phyloP scores from a whole-genome alignment of 139 green algal genomes.

The Picochlorum costavermella region DNA sequence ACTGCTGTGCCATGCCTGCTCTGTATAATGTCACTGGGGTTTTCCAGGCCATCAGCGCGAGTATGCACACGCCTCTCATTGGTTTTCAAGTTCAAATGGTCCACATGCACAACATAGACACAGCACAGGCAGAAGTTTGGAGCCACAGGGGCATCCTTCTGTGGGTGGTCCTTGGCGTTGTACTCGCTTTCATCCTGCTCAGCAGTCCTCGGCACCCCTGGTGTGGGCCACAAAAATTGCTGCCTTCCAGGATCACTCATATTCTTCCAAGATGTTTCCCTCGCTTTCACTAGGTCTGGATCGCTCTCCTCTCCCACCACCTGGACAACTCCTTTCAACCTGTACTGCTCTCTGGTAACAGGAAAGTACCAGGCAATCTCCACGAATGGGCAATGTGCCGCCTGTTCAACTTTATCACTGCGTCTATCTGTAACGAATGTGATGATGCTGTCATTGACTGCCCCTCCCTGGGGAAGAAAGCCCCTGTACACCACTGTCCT shows the following conservation, averaged over 20 bases:
- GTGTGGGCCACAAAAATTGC: conserved; percentile 35
- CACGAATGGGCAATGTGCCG: conserved; percentile 34
- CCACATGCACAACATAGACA: conserved; percentile 23
- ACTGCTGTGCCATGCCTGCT: too few relatives aligned
- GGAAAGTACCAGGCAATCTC: conserved; percentile 77
- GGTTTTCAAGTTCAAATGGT: conserved; percentile 20
- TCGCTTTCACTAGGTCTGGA: conserved; percentile 11
- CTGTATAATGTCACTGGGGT: not conserved
- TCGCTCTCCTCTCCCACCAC: conserved; percentile 32
- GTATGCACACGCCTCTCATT: conserved; percentile 10
- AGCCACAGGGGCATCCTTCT: conserved; percentile 17
- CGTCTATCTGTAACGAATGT: conserved; percentile 46
- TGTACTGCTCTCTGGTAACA: conserved; percentile 55
- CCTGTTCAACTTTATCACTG: conserved; percentile 41
- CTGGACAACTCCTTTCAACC: conserved; percentile 43
- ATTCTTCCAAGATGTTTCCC: conserved; percentile 22
- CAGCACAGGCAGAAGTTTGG: conserved; percentile 31
- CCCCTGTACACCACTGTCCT: conserved; percentile 70
- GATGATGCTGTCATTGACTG: too few relatives aligned
- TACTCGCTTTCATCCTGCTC: conserved; percentile 12
- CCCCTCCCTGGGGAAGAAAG: conserved; percentile 19
- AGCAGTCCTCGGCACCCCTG: conserved; percentile 9
- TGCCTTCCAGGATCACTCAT: conserved; percentile 25
- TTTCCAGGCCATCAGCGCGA: not conserved
- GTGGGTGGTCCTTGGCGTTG: not conserved